Evolutionary conservation across 176 grass and related monocot genomes (phyloP).

Genomic region (Musa itinerans): DNA sequence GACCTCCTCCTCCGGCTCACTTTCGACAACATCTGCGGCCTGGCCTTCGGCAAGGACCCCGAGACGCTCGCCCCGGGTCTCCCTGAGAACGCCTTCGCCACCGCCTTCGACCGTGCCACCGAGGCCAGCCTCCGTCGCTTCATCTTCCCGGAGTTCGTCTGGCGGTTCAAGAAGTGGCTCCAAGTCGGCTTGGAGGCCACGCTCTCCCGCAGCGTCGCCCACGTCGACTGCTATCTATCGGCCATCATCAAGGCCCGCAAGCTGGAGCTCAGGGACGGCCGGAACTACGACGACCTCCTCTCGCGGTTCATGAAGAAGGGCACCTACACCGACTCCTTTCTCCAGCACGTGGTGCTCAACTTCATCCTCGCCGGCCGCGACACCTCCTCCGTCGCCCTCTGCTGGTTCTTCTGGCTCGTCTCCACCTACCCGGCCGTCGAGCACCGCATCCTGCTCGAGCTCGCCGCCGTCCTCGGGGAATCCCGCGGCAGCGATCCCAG

Average conservation of each 20-base stretch:
- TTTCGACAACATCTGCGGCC: slow-evolving; percentile 27
- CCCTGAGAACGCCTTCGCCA: slow-evolving; percentile 17
- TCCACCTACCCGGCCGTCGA: slow-evolving; percentile 12
- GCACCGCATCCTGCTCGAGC: slow-evolving; percentile 6
- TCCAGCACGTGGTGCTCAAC: slow-evolving; percentile 21
- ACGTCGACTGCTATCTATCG: slow-evolving; percentile 19
- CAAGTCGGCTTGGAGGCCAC: slow-evolving; percentile 11
- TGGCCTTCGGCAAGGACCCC: slow-evolving; percentile 22
- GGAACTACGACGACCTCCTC: slow-evolving; percentile 20
- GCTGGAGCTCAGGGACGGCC: slow-evolving; percentile 13
- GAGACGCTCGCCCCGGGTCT: slow-evolving; percentile 11
- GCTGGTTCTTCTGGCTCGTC: slow-evolving; percentile 31
- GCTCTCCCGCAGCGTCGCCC: slow-evolving; percentile 1
- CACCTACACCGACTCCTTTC: slow-evolving; percentile 14
- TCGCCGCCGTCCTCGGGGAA: not conserved
- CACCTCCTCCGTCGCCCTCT: slow-evolving; percentile 14
- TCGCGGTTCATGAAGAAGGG: slow-evolving; percentile 26
- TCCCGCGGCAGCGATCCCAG: not conserved
- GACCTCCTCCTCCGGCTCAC: slow-evolving; percentile 21
- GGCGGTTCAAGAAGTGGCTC: slow-evolving; percentile 21
- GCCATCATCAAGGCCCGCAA: slow-evolving; percentile 22
- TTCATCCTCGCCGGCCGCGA: slow-evolving; percentile 24
- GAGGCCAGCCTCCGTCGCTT: slow-evolving; percentile 24
- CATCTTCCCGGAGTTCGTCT: slow-evolving; percentile 22
- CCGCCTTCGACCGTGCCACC: slow-evolving; percentile 19